Conservation (phyloP, 2,329 filamentous ascomycete species). For the Diaporthe sp. region DNA sequence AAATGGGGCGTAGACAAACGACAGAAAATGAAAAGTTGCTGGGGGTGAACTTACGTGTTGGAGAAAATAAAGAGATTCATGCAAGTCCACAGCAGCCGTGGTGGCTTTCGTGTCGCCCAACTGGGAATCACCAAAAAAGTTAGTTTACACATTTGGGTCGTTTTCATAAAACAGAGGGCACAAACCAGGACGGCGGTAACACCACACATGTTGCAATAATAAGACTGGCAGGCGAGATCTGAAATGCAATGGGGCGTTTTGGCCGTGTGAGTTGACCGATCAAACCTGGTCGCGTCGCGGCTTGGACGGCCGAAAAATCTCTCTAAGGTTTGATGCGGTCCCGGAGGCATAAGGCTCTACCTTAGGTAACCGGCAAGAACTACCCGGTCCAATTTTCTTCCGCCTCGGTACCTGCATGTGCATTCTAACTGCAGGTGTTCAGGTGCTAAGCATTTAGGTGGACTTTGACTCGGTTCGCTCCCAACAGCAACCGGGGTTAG, state of each 20-base stretch:
- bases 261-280: constrained; percentile 9
- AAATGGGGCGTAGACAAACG: not conserved
- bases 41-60: constrained; percentile 59
- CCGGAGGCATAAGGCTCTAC: not conserved
- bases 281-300: constrained; percentile 12
- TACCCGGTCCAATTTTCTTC: constrained; percentile 11
- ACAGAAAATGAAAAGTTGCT: too few relatives aligned
- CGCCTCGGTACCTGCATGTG: not conserved
- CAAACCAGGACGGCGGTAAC: constrained; percentile 72
- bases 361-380: not conserved
- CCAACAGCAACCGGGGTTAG: too few relatives aligned
- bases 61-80: constrained; percentile 79
- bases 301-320: not conserved
- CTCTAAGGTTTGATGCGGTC: constrained; percentile 6
- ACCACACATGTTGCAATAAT: constrained; percentile 66
- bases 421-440: not conserved
- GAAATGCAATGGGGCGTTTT: constrained; percentile 12
- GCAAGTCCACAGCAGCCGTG: constrained; percentile 65
- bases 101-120: constrained; percentile 43
- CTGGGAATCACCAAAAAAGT: constrained; percentile 49
- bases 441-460: too few relatives aligned
- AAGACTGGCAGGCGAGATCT: constrained; percentile 14
- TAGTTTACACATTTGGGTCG: not conserved
- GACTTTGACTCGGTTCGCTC: too few relatives aligned
- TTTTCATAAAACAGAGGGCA: constrained; percentile 41